These are phyloP conservation scores for Penicillium verrucosum DNA, from an alignment of 2,329 filamentous ascomycete species.

Conservation along the genomic window DNA sequence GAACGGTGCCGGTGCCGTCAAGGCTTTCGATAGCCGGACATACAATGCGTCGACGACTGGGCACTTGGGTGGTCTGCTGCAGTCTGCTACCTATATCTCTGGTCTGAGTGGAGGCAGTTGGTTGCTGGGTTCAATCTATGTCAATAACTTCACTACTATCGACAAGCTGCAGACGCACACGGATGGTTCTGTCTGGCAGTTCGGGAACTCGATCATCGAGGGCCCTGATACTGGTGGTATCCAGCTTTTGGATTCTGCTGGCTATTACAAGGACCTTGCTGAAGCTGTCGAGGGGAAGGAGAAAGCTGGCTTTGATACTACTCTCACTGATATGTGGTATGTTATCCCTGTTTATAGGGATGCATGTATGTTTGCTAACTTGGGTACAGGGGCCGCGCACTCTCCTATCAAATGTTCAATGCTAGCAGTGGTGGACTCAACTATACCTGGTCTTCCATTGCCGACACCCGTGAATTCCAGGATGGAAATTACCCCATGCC, in stretches of 20 bases:
- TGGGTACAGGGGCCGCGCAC: conserved; percentile 60
- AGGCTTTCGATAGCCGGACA: conserved; percentile 75
- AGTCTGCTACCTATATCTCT: conserved; percentile 76
- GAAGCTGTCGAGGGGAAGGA: conserved; percentile 59
- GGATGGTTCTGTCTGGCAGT: conserved; percentile 27
- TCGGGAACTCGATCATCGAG: conserved; percentile 49
- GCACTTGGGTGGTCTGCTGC: conserved; percentile 76
- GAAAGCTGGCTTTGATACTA: conserved; percentile 63
- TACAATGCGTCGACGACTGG: conserved; percentile 58
- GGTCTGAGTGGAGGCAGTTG: conserved; percentile 82
- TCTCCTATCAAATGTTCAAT: conserved; percentile 84
- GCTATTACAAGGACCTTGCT: conserved; percentile 62
- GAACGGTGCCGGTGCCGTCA: conserved; percentile 77
- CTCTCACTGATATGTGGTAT: conserved; percentile 81
- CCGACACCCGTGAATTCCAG: conserved; percentile 59
- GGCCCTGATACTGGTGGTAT: conserved; percentile 38
- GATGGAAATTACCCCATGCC: conserved; percentile 67
- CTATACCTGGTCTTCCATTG: conserved; percentile 81
- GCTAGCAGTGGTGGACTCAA: conserved; percentile 67
- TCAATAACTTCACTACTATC: conserved; percentile 75
- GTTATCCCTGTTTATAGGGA: background rate
- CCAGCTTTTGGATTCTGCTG: conserved; percentile 46
- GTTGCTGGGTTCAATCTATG: conserved; percentile 77
- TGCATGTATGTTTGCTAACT: background rate
- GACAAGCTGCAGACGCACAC: conserved; percentile 33